These are phyloP conservation scores for Epichloe festucae DNA, from an alignment of 2,329 filamentous ascomycete genomes.

Conservation along the genomic window DNA sequence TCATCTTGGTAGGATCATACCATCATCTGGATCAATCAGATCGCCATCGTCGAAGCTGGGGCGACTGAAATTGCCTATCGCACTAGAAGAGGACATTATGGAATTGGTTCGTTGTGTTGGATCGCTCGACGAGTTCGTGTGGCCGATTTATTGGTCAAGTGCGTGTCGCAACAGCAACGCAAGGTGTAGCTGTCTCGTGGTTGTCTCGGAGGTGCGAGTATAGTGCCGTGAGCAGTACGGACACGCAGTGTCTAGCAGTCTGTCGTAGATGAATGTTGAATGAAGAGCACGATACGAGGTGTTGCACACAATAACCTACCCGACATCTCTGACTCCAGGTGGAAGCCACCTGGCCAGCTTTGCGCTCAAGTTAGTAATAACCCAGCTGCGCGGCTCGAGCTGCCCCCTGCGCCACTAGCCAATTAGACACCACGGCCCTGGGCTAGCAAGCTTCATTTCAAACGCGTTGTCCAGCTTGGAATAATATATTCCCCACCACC, in stretches of 20 bases:
- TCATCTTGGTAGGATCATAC: constrained; percentile 28
- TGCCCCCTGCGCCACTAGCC: not conserved
- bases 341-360: constrained; percentile 4
- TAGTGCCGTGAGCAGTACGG: not conserved
- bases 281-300: no score
- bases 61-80: constrained; percentile 45
- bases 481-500: not conserved
- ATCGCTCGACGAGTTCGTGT: not conserved
- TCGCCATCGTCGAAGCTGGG: constrained; percentile 54
- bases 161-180: not conserved
- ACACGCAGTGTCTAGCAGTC: not conserved
- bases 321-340: not conserved
- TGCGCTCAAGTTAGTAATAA: not conserved
- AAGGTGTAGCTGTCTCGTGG: no score
- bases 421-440: not conserved
- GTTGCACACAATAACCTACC: no score
- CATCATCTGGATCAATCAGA: constrained; percentile 68
- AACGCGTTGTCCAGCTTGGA: no score
- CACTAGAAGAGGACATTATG: constrained; percentile 33
- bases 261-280: no score
- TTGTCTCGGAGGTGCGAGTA: not conserved
- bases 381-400: not conserved
- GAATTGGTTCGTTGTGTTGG: not conserved
- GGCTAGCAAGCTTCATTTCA: no score
- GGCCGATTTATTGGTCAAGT: not conserved